Base-by-base conservation (phyloP, 2,329 filamentous ascomycete species). In the Aschersonia sp. region DNA sequence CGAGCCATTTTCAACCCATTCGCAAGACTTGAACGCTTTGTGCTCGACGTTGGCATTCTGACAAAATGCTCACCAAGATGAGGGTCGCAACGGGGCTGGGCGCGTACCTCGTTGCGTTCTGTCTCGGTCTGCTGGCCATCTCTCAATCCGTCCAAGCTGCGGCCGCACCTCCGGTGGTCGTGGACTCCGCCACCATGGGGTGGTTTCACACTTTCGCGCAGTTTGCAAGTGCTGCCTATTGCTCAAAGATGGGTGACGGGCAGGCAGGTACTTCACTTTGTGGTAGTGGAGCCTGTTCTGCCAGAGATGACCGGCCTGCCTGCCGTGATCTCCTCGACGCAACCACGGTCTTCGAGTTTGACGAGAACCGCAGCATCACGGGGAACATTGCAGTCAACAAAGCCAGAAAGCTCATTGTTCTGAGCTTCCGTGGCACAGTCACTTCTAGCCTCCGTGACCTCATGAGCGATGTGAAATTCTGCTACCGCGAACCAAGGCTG, bases 361-460 rank as follows among this genome's bases (percentile, higher is more conserved):
- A 22, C 39, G n/a, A 37, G 12, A 14, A 22, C 5, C 11, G 11
- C 14, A 42, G 35, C 39, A 43, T 46, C 6, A 32, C 22, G 29
- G 45, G 45, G 10, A 42, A 46, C 22, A 30, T 46, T 9, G 45
- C 45, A 4, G 45, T 46, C 30, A 46, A 31, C 30, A n/a, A 32
- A 10, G 32, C 30, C 11, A 9, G 31, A 40, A 14, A 32, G 12
- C 37, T 46, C 30, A 43, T 46, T 29, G 45, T 46, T 1, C 29
- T 43, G 30, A 35, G 31, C 11, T 42, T 46, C 30, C 45, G 45
- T 11, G 45, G 45, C 29, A 46, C 45, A 10, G 39, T n/a, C 30
- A 14, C n/a, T 14, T 12, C 30, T 7, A 46, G 32, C 9, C 4
- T 41, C 9, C 29, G 45, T 5, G 45, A 46, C 31, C 6, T 46